These are phyloP conservation scores for Vanrija sp. DNA, from an alignment of 1,284 basidiomycete genomes.

Conservation along the genomic window DNA sequence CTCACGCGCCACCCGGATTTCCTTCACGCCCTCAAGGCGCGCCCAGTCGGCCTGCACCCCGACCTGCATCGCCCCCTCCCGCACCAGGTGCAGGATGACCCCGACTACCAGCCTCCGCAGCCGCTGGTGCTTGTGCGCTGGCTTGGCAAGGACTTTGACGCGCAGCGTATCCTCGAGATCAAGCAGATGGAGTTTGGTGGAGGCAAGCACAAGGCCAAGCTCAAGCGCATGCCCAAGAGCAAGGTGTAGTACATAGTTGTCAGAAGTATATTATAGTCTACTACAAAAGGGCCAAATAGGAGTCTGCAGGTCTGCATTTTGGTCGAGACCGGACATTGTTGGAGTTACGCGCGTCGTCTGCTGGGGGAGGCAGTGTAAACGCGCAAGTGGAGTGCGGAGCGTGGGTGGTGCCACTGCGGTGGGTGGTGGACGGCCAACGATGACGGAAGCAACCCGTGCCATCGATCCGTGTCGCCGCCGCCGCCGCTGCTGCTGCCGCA, in stretches of 20 bases:
- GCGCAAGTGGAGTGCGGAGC: too few species aligned
- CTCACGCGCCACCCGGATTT: constrained; percentile 47
- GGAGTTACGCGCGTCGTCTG: too few species aligned
- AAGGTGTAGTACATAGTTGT: constrained; percentile 2
- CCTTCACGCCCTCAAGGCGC: constrained; percentile 33
- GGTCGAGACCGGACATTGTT: too few species aligned
- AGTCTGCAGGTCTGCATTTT: too few species aligned
- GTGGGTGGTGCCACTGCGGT: too few species aligned
- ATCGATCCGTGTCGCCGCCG: too few species aligned
- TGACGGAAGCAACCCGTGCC: too few species aligned
- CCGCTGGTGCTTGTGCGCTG: constrained; percentile 46
- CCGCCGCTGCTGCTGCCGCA: too few species aligned
- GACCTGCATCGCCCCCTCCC: constrained; percentile 30
- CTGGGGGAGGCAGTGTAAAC: too few species aligned
- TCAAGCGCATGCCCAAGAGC: constrained; percentile 17
- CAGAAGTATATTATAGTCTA: too few species aligned
- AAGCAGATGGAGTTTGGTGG: constrained; percentile 49
- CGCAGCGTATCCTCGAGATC: constrained; percentile 42
- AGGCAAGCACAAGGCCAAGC: constrained; percentile 36
- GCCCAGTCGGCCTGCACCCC: constrained; percentile 46
- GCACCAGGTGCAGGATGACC: constrained; percentile 10
- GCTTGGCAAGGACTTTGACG: constrained; percentile 46
- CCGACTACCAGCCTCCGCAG: constrained; percentile 20
- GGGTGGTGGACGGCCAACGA: too few species aligned
- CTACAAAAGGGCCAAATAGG: too few species aligned